Conservation (phyloP, 2,329 filamentous ascomycete genomes). For the Lachnellula arida region DNA sequence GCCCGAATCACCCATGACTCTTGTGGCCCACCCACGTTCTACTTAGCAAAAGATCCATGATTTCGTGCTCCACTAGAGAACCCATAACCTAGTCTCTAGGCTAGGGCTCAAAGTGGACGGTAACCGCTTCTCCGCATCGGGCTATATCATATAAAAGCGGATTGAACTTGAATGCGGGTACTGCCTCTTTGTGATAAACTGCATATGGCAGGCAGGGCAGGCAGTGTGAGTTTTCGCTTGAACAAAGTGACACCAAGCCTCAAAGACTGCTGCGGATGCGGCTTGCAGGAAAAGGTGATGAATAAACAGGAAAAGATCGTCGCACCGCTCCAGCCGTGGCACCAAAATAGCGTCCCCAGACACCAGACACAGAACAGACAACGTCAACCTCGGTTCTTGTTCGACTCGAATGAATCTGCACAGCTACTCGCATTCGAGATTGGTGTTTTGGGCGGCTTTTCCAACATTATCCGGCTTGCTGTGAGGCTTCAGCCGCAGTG, state of each 20-base stretch:
- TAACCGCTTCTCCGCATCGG: not conserved
- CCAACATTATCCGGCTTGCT: not conserved
- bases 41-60: not conserved
- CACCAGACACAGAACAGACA: not conserved
- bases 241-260: not conserved
- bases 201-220: not conserved
- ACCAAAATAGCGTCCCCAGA: not conserved
- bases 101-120: constrained; percentile 1
- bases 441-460: not conserved
- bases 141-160: not conserved
- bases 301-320: constrained; percentile 6
- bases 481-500: not conserved
- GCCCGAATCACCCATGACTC: not conserved
- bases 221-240: not conserved
- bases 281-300: not conserved
- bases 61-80: not conserved
- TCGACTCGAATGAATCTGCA: not conserved
- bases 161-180: not conserved
- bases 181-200: not conserved
- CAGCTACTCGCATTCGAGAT: not conserved
- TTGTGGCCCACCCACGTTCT: not conserved
- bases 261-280: not conserved
- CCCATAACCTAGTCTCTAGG: not conserved
- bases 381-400: constrained; percentile 1
- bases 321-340: constrained; percentile 1